Conservation (phyloP, 805 yeast genomes). For the Cephaloascus fragrans region DNA sequence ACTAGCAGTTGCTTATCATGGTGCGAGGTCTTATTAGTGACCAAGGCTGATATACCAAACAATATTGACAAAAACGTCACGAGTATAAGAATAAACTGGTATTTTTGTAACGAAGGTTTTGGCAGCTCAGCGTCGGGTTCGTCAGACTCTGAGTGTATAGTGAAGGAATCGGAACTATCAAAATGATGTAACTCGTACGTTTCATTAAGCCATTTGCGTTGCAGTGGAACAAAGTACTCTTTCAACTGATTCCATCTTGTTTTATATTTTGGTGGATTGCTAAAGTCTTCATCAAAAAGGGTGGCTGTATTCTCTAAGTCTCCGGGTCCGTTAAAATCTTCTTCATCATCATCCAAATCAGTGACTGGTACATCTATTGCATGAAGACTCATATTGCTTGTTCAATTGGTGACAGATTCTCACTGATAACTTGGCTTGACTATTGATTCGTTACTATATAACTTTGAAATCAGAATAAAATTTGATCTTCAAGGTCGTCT, state of each 20-base stretch:
- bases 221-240: too few species aligned
- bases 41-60: background rate
- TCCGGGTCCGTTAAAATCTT: conserved; percentile 14
- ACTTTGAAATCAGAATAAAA: background rate
- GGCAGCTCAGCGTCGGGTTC: background rate
- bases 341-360: conserved; percentile 35
- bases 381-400: conserved; percentile 11
- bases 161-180: background rate
- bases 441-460: too few species aligned
- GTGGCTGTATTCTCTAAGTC: conserved; percentile 11
- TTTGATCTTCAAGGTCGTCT: background rate
- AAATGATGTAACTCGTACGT: background rate
- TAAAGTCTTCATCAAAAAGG: conserved; percentile 1
- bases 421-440: too few species aligned
- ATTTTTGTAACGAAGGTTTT: background rate
- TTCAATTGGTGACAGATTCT: background rate
- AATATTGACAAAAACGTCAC: background rate
- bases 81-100: background rate
- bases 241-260: background rate
- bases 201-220: background rate
- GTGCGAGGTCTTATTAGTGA: background rate
- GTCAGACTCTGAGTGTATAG: background rate
- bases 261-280: background rate
- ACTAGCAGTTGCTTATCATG: background rate
- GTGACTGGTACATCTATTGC: conserved; percentile 46